Base-by-base conservation (phyloP, 768 basidiomycete genomes). In the Exsudoporus frostii region DNA sequence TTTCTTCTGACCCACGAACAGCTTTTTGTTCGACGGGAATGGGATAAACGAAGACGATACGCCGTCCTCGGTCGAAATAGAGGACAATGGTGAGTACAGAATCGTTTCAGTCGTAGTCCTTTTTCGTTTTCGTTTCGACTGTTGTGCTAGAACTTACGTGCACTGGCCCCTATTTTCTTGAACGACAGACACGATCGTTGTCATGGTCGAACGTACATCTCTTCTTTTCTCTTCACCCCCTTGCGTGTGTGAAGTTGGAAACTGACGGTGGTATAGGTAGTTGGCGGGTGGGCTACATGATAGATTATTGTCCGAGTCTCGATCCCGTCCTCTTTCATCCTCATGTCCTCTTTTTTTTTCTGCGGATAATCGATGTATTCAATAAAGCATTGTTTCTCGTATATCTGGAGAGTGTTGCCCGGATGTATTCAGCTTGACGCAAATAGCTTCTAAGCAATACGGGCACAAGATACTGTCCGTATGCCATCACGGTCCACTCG, bases 11-110 rank as follows among this genome's bases (percentile, higher is more conserved):
- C 13, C 4, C 13, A 8, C 19, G 11, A 9, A 20, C 24, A 97
- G 94, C 59, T 92, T 97, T 73, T 74, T 97, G 72, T 98, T 94
- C 62, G 95, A 97, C 65, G 95, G 94, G 29, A 64, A 71, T 50
- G 81, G 93, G 67, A 91, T 97, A 78, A 78, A 77, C 55, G 92
- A 94, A 41, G 89, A 92, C 15, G 93, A 97, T 62, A 96, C 94
- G 24, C 95, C 94, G 1, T 61, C 75, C 8, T 80, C 83, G 10
- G 78, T 98, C 45, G 92, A 90, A 8, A 91, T 97, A 88, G 91
- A 96, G 60, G 89, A 91, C 58, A 86, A 87, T 45, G 89, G 93
- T 91, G 57, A 41, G 82, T 62, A 5, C 7, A 17, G 3, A n/a
- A n/a, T 49, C n/a, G 30, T 15, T 50, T 32, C 38, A 3, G 33